Percentiles rank a stretch among this genome's conserved stretches.
Conservation (phyloP, 257 asterid genomes). For the Petrea volubilis region DNA sequence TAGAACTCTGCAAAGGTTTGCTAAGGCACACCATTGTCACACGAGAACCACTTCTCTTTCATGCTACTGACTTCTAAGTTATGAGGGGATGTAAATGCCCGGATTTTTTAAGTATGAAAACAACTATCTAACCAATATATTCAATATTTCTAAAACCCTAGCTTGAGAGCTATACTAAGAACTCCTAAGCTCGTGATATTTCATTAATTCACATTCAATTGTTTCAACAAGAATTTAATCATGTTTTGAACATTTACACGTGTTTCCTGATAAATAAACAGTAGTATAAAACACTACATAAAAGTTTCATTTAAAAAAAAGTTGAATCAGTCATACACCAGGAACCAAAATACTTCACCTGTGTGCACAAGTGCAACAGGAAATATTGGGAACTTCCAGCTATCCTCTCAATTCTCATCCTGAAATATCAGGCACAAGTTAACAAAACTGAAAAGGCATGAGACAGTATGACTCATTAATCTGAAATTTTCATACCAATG, state of each 20-base stretch:
- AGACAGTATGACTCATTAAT: slow-evolving; percentile 4
- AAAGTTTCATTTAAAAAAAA: background rate
- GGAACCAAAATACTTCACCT: slow-evolving; percentile 47
- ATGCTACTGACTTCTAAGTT: too few species aligned
- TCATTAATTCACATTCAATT: background rate
- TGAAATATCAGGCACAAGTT: slow-evolving; percentile 37
- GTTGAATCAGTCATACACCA: background rate
- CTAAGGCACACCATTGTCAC: too few species aligned
- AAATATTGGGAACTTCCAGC: slow-evolving; percentile 74
- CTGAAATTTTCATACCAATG: slow-evolving; percentile 61
- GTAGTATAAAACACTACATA: background rate
- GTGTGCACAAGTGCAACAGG: slow-evolving; percentile 86
- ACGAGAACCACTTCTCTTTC: too few species aligned
- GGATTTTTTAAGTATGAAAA: too few species aligned
- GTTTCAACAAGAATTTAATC: background rate
- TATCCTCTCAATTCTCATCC: slow-evolving; percentile 79
- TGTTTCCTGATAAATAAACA: background rate
- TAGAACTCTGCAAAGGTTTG: too few species aligned
- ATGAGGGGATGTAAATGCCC: too few species aligned
- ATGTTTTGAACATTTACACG: background rate
- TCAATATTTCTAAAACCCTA: too few species aligned
- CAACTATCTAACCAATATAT: too few species aligned
- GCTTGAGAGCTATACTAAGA: too few species aligned
- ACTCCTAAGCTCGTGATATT: background rate
- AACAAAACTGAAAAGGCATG: slow-evolving; percentile 8